phyloP scores from a whole-genome alignment of 257 asterid species.

The Eucommia ulmoides region DNA sequence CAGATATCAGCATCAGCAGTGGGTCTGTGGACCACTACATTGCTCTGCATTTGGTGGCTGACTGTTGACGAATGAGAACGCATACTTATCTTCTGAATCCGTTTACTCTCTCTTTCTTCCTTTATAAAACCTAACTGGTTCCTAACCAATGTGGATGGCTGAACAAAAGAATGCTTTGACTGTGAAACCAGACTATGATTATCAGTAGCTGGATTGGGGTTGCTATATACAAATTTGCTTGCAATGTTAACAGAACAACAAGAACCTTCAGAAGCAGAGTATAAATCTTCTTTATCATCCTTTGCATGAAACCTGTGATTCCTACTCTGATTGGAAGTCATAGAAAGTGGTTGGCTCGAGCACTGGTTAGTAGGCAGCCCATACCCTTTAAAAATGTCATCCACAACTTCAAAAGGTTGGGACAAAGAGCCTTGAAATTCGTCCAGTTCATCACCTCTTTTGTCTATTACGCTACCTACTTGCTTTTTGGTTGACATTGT shows the following conservation, averaged over 20 bases:
- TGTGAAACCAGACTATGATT: constrained; percentile 11
- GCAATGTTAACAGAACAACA: constrained; percentile 14
- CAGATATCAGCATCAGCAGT: constrained; percentile 46
- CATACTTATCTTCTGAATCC: background rate
- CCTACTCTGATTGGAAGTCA: constrained; percentile 17
- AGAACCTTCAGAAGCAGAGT: constrained; percentile 21
- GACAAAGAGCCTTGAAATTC: constrained; percentile 16
- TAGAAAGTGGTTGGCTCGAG: constrained; percentile 16
- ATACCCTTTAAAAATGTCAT: constrained; percentile 18
- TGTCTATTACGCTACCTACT: constrained; percentile 8
- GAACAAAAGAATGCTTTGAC: constrained; percentile 15
- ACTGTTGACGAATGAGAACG: constrained; percentile 15
- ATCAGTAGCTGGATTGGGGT: constrained; percentile 17
- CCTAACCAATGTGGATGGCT: constrained; percentile 19
- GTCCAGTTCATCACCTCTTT: constrained; percentile 10
- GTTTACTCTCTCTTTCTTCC: background rate
- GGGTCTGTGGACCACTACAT: constrained; percentile 15
- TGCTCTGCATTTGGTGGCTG: constrained; percentile 26
- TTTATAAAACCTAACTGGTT: constrained; percentile 8
- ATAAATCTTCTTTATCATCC: constrained; percentile 19
- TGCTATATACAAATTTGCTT: constrained; percentile 15
- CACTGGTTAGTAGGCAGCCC: constrained; percentile 16
- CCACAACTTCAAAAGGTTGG: constrained; percentile 24
- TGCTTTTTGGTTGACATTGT: constrained; percentile 12
- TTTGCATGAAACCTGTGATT: constrained; percentile 16